phyloP scores from a whole-genome alignment of 148 eudicot species.

The Rhododendron vialii region DNA sequence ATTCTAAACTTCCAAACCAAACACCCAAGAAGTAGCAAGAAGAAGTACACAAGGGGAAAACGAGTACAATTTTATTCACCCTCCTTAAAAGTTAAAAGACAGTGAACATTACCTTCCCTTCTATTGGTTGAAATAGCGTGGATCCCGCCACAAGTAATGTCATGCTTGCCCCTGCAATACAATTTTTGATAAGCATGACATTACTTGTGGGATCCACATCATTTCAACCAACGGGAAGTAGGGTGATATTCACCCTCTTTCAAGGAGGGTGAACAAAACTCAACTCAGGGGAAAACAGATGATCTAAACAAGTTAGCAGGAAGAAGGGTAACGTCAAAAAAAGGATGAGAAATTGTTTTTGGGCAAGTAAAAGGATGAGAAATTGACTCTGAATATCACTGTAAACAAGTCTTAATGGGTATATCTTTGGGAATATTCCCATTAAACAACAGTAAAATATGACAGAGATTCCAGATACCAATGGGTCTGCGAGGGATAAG shows the following conservation, averaged over 20 bases:
- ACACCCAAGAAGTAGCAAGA: neutral
- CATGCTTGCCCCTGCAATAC: no score
- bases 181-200: no score
- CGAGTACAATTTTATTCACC: no score
- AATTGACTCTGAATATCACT: slow-evolving; percentile 6
- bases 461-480: slow-evolving; percentile 15
- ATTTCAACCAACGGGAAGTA: no score
- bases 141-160: no score
- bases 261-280: no score
- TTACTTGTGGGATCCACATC: no score
- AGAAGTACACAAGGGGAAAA: neutral
- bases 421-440: slow-evolving; percentile 21
- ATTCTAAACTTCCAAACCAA: neutral
- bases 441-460: neutral
- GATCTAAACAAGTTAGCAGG: neutral
- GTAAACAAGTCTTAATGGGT: neutral
- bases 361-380: neutral
- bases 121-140: no score
- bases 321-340: neutral
- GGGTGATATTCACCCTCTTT: no score
- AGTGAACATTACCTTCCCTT: no score
- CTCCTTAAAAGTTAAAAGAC: no score
- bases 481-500: neutral
- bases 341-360: neutral
- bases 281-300: neutral